Evolutionary conservation across 805 yeast genomes (phyloP).

Genomic region (Kodamaea restingae): DNA sequence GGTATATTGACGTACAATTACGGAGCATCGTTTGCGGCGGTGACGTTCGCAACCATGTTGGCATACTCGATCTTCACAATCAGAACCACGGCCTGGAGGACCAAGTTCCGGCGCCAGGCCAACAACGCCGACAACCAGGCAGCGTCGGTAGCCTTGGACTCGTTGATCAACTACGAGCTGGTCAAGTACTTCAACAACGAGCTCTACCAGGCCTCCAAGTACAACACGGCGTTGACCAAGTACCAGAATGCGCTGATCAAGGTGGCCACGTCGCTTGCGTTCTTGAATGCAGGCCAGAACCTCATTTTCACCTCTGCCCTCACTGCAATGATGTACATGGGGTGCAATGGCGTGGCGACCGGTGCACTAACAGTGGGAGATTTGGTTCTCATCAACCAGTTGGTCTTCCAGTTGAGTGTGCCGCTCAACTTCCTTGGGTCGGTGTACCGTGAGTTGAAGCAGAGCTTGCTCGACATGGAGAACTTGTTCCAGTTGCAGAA

Average conservation of each 20-base stretch:
- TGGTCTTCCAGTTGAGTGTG: constrained; percentile 92
- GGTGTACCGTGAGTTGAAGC: constrained; percentile 91
- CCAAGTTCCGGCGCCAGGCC: constrained; percentile 80
- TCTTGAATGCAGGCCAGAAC: constrained; percentile 74
- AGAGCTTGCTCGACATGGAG: constrained; percentile 93
- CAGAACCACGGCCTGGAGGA: constrained; percentile 93
- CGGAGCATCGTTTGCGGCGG: constrained; percentile 84
- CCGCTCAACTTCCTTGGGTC: constrained; percentile 94
- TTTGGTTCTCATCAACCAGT: constrained; percentile 87
- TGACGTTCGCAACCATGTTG: constrained; percentile 84
- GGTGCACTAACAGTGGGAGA: constrained; percentile 91
- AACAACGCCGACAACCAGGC: constrained; percentile 93
- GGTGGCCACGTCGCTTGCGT: constrained; percentile 81
- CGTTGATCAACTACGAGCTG: constrained; percentile 89
- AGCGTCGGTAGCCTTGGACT: constrained; percentile 92
- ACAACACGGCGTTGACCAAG: constrained; percentile 64
- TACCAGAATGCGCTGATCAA: constrained; percentile 75
- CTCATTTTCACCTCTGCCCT: constrained; percentile 80
- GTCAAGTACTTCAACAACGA: constrained; percentile 95
- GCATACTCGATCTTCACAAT: constrained; percentile 85
- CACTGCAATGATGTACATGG: constrained; percentile 98
- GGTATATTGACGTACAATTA: constrained; percentile 92
- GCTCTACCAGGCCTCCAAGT: constrained; percentile 68
- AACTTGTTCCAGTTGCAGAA: constrained; percentile 81
- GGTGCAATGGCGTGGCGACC: constrained; percentile 84